Base-by-base conservation (phyloP, 257 asterid genomes). In the Anisodus tanguticus region DNA sequence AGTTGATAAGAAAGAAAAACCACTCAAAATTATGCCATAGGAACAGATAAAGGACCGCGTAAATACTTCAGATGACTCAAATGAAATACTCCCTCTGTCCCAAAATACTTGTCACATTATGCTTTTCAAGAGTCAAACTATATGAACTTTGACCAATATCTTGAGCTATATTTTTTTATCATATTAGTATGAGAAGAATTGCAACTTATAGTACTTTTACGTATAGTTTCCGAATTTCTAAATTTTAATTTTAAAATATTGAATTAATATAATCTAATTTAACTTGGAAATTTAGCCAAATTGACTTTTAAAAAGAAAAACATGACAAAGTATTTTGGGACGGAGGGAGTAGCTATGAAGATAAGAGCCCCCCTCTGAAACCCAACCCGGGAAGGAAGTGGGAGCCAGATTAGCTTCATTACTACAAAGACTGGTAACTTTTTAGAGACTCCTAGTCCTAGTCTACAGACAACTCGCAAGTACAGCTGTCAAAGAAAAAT, bases 301-400 rank as follows among this genome's bases (percentile, higher is more conserved):
- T 31, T 31, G 35, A 31, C 35, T 31, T 31, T 31, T 31, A 31
- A 31, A 31, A 31, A 31, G 26, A 31, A 31, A 31, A 31, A 31
- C 35, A 31, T 31, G 35, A 31, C 35, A 31, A 22, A 31, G 35
- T 31, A 31, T 31, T 31, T 31, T 31, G 35, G 35, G 35, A 31
- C 35, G 35, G 35, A 31, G 35, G 1, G 35, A 31, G 35, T 31
- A 53, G 60, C 81, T 15, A 8, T 15, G 82, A 11, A 8, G 9
- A 77, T 54, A 76, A 12, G 64, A 53, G 47, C 64, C 49, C 81
- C 81, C 63, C 45, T 31, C 81, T 74, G 9, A 76, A 76, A 76
- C 63, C 81, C 62, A 22, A 76, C 39, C 22, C 17, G 7, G 11
- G 43, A 76, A 51, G 47, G 81, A 51, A 13, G 63, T 12, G 63